Evolutionary conservation across 768 basidiomycete genomes (phyloP), one percentile per base, ranked within the genome.

Genomic region (Saitozyma podzolica): DNA sequence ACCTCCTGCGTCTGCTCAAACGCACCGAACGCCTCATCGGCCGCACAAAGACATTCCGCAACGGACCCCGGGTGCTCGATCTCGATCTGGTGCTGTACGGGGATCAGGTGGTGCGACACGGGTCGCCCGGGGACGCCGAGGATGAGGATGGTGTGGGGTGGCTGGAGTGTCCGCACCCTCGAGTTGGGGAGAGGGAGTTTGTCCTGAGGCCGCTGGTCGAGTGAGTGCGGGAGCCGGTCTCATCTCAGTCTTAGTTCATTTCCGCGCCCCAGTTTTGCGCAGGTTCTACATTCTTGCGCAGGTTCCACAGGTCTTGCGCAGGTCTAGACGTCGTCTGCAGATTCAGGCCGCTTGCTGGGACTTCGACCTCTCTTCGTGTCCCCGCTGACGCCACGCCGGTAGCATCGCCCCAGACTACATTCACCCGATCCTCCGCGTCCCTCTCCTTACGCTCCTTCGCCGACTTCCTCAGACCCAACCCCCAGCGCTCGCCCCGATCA

Each of bases 1-100:
- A 80, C 1, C 82, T 97, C 0, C 82, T 97, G 2, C 66, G 70
- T 2, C 73, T 88, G 14, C 75, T 92, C 45, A 97, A 96, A 77
- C 63, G 78, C 8, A 86, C 93, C 42, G 96, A 99, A 76, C 72
- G 57, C 0, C 76, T 78, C 2, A 87, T 96, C 0, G 96, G 94
- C 2, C 86, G 96, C 11, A 84, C 87, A 4, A 88, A 88, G 2
- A 86, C 89, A 0, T 82, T 89, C 64, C 84, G 88, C 8, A 89
- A 92, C 74, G 96, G 96, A 0, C 96, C 95, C 0, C 85, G 94
- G 8, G 88, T 88, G 0, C 84, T 98, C 51, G 95, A 99, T 74
- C 82, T 99, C 43, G 96, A 98, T 75, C 83, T 98, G 47, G 68
- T 97, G 2, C 83, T 89, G 13, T 96, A 90, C 68, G 90, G 87